phyloP scores from a whole-genome alignment of 129 eudicot genomes.

The Silybum marianum region DNA sequence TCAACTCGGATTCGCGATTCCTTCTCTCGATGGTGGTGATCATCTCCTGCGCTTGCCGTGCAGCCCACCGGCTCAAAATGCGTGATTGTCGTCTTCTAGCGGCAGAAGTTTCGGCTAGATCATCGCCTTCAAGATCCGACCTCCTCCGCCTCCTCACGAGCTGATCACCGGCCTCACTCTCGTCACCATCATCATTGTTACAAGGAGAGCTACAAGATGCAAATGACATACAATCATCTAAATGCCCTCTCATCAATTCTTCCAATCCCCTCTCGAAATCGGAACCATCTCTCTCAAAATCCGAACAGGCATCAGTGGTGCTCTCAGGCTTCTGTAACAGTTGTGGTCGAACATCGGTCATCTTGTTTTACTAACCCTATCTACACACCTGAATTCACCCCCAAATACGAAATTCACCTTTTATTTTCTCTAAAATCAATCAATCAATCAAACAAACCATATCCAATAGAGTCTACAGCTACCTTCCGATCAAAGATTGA shows the following conservation, averaged over 20 bases:
- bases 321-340: constrained; percentile 85
- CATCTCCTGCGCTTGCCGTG: constrained; percentile 92
- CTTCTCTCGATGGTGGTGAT: constrained; percentile 92
- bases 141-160: constrained; percentile 83
- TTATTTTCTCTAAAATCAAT: not conserved
- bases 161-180: constrained; percentile 65
- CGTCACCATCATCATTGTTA: constrained; percentile 71
- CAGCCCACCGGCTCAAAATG: constrained; percentile 86
- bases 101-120: constrained; percentile 90
- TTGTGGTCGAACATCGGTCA: constrained; percentile 62
- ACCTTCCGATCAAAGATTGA: constrained; percentile 21
- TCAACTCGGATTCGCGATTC: constrained; percentile 81
- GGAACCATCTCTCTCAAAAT: constrained; percentile 31
- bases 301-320: constrained; percentile 50
- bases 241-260: constrained; percentile 81
- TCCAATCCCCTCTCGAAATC: constrained; percentile 88
- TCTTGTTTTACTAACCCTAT: constrained; percentile 42
- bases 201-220: constrained; percentile 76
- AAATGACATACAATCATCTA: constrained; percentile 87
- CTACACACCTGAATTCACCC: constrained; percentile 32
- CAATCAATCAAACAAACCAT: not conserved
- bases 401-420: constrained; percentile 25
- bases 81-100: constrained; percentile 87
- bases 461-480: not conserved
- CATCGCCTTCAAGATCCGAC: constrained; percentile 87